phyloP scores from a whole-genome alignment of 129 eudicot species.

The Chrysanthemum seticuspe region DNA sequence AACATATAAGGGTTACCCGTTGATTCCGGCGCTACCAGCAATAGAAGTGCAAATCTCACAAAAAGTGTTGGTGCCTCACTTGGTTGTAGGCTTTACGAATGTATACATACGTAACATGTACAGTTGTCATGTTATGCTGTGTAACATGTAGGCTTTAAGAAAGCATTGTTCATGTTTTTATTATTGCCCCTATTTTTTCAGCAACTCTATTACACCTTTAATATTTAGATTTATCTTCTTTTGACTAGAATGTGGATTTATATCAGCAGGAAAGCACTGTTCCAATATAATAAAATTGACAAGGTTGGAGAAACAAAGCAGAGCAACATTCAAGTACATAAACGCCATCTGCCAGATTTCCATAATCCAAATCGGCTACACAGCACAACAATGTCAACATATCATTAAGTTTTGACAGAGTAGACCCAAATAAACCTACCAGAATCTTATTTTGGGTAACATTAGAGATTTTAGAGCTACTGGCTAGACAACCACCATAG shows the following conservation, averaged over 20 bases:
- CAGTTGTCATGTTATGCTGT: conserved; percentile 30
- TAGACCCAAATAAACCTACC: conserved; percentile 19
- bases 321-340: neutral
- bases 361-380: conserved; percentile 1
- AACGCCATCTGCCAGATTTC: neutral
- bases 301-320: neutral
- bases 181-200: no score
- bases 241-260: no score
- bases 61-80: conserved; percentile 32
- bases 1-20: conserved; percentile 16
- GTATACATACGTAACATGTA: conserved; percentile 25
- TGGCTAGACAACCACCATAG: neutral
- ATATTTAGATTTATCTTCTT: no score
- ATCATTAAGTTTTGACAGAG: neutral
- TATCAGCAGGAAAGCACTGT: no score
- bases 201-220: no score
- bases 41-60: conserved; percentile 24
- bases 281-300: neutral
- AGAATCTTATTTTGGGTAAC: conserved; percentile 9
- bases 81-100: conserved; percentile 31
- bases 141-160: no score
- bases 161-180: conserved; percentile 20
- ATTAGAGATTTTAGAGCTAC: neutral
- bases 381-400: neutral
- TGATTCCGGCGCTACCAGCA: conserved; percentile 37